Percentiles rank a stretch among this genome's conserved stretches.
These are phyloP conservation scores for Cutaneotrichosporon sp. DNA, from an alignment of 1,284 basidiomycete species.

Conservation along the genomic window DNA sequence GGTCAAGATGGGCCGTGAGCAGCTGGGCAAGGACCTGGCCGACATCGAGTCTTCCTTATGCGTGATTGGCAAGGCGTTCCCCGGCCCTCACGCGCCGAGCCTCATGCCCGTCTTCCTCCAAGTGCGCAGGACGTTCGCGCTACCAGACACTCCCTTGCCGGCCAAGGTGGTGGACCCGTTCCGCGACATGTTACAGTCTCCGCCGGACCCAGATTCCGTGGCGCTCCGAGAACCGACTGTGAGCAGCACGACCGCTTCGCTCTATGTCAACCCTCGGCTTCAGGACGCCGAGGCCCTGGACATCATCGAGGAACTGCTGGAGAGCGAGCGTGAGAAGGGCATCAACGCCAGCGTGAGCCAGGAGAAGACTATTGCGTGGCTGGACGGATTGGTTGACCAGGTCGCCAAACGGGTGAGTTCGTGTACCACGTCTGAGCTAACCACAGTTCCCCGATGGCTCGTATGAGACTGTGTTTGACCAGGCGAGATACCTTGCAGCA, in stretches of 20 bases:
- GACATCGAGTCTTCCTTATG: conserved; percentile 44
- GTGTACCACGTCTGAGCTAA: conserved; percentile 2
- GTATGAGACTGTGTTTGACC: conserved; percentile 33
- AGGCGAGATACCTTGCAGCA: conserved; percentile 21
- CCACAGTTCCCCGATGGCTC: conserved; percentile 44
- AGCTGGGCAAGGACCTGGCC: conserved; percentile 42
- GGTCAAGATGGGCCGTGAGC: conserved; percentile 43
- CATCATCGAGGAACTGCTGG: conserved; percentile 43
- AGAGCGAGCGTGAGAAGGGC: conserved; percentile 44
- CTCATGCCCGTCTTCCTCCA: conserved; percentile 39
- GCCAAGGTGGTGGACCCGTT: conserved; percentile 25
- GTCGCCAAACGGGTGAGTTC: conserved; percentile 35
- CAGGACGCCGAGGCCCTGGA: conserved; percentile 31
- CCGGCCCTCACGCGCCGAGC: conserved; percentile 21
- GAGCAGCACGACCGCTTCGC: conserved; percentile 40
- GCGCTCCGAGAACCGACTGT: conserved; percentile 41
- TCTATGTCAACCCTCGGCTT: conserved; percentile 46
- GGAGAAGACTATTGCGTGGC: conserved; percentile 27
- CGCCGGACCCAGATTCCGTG: conserved; percentile 40
- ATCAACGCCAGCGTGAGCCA: conserved; percentile 37
- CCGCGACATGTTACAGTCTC: conserved; percentile 36
- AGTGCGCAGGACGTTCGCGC: conserved; percentile 34
- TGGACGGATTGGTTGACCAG: conserved; percentile 27
- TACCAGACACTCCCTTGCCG: conserved; percentile 33
- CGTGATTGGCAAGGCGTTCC: conserved; percentile 19